Base-by-base conservation (phyloP, 2,329 filamentous ascomycete genomes). In the Blastomyces emzantsi region DNA sequence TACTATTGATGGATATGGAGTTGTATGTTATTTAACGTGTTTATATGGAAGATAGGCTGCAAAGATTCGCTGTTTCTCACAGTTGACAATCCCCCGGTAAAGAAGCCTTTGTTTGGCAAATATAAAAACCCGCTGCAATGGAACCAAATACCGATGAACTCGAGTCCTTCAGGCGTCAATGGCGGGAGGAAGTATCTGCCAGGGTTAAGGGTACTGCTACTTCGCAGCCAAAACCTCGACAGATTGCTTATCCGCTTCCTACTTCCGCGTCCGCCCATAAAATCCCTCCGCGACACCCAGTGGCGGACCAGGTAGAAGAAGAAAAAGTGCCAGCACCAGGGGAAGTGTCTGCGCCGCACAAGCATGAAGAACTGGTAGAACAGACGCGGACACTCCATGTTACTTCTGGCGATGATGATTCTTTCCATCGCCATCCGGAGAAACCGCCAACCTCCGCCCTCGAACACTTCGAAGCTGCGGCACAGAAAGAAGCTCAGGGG, bases 391-490 rank as follows among this genome's bases (percentile, higher is more conserved):
- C 72, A 7, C 75, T 75, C 70, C 77, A 66, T 52, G 59, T 78
- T 30, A 65, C 69, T 11, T 63, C 69, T 45, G 63, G 68, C 11
- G 74, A 77, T 54, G 76, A 78, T 62, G 78, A 79, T 69, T 71
- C 69, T 4, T 79, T 79, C 56, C 72, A 71, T 22, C 66, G 67
- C 8, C 70, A 66, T 51, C 63, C 65, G 5, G 66, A 68, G 59
- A 71, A 69, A 28, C 83, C 88, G 69, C 89, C 89, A 4, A 79
- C 81, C 28, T 90, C 92, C 13, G 94, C 94, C 0, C 77, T 99
- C 19, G 94, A 97, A 70, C 90, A 96, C 74, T 97, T 94, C 71
- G 94, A 97, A 74, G 86, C 85, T 73, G 94, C 93, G 3, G 92
- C 96, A 63, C 89, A 95, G 76, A 92, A 87, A 75, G 94, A 99